Base-by-base conservation (phyloP, 306 rosid genomes). In the Cicer bijugum region DNA sequence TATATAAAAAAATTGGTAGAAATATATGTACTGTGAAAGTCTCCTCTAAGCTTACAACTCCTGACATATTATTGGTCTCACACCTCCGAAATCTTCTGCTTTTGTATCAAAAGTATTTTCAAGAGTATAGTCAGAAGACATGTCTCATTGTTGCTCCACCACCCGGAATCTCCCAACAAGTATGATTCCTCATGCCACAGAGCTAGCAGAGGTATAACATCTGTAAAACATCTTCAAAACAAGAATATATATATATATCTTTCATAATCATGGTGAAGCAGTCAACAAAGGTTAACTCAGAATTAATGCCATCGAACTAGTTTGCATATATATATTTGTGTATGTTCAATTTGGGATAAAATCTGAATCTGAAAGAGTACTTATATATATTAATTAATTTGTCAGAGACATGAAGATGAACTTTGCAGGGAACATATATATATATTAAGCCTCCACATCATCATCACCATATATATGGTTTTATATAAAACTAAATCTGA, bases 401-500 rank as follows among this genome's bases (percentile, higher is more conserved):
- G 47, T 39, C 39, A 58, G 47, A 10, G n/a, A 42, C 5, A 15
- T 39, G 9, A 64, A 62, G 33, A 64, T 16, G 38, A 59, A 28
- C 17, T 58, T 59, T 59, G 43, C 43, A 28, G 65, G 40, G 65
- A 59, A 17, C 43, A 58, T 33, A 33, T 0, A 40, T 23, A 23
- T 23, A 23, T 23, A 23, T 23, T 23, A 59, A 33, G 16, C 65
- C 2, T 9, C 65, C 65, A 12, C 65, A 12, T 59, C 65, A 58
- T 11, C 42, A 58, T 5, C 65, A 7, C n/a, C n/a, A n/a, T n/a
- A n/a, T n/a, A 58, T 23, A 23, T 58, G 37, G 65, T 28, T 58
- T 58, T 28, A 5, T 28, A 58, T 19, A 28, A 33, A 64, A 40
- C n/a, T 7, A 43, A 64, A 65, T 65, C 70, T 65, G 70, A 43